Base-by-base conservation (phyloP, 352 stramenopile genomes). In the Blastocystis sp. region DNA sequence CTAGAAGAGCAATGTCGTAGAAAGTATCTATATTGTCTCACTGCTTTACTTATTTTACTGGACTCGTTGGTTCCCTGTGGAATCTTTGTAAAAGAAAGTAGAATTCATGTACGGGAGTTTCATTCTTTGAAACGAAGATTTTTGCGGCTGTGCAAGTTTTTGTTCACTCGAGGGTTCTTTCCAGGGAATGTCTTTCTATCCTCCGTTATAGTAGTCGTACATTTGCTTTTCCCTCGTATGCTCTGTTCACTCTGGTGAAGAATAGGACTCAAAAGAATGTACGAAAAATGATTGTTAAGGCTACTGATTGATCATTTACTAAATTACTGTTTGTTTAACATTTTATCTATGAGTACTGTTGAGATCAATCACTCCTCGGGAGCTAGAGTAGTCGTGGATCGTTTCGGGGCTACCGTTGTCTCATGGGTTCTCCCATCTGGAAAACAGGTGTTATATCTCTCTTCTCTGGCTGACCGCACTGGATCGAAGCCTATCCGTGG, bases 401-500 rank as follows among this genome's bases (percentile, higher is more conserved):
- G 37, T 9, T 76, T 34, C 18, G 76, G 76, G 18, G 76, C 76
- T 20, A 87, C 76, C 7, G 76, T 87, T 77, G 45, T 87, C 39
- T 70, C 47, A 15, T 87, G 76, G 76, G 75, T 37, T 37, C 63
- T 87, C 37, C 76, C 76, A 53, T 76, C 59, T 70, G 76, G 76
- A 23, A 87, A 76, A 47, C 20, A 87, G 29, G 41, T 76, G 13
- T 45, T 87, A 26, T 87, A 87, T 76, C 63, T 87, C 39, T 87
- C 76, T 18, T 34, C 8, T 13, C 59, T 76, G 20, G 47, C 26
- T 13, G 63, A 73, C 43, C 47, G 26, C 59, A 43, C 50, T 8
- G 41, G 41, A 26, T 39, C 11, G 26, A 23, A 20, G 23, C 45
- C 76, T 13, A 87, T 87, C 34, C 76, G 76, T n/a, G 76, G 76